Conservation (phyloP, 1,139 yeast genomes). For the Komagataea norvegica region DNA sequence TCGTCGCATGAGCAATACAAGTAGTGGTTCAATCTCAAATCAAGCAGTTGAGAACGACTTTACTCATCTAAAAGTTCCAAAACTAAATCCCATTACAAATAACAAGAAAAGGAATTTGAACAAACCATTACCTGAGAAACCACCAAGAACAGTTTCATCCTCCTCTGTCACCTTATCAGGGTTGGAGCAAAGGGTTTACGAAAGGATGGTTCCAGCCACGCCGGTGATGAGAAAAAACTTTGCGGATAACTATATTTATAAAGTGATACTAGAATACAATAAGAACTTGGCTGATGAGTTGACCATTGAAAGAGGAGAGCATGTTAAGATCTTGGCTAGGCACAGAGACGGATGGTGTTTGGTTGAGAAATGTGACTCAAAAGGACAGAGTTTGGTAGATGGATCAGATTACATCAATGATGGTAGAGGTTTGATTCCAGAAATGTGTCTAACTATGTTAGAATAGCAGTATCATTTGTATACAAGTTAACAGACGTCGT, state of each 20-base stretch:
- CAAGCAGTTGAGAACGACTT: conserved; percentile 16
- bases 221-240: conserved; percentile 17
- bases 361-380: conserved; percentile 31
- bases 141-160: background rate
- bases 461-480: no score
- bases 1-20: background rate
- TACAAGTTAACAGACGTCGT: no score
- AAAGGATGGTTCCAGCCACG: conserved; percentile 19
- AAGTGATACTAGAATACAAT: conserved; percentile 25
- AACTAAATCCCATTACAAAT: conserved; percentile 15
- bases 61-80: conserved; percentile 14
- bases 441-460: conserved; percentile 26
- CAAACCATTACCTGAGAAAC: conserved; percentile 16
- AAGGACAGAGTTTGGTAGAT: conserved; percentile 17
- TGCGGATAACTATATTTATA: conserved; percentile 17
- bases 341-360: conserved; percentile 42
- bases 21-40: conserved; percentile 7
- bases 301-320: conserved; percentile 29
- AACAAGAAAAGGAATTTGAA: conserved; percentile 5
- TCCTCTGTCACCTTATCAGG: conserved; percentile 16
- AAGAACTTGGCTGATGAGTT: conserved; percentile 35
- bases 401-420: conserved; percentile 30
- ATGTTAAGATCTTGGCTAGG: conserved; percentile 31
- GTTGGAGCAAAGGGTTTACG: conserved; percentile 16
- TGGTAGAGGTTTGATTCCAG: conserved; percentile 36